A percentile compares a stretch with the other conserved stretches of the same genome.
Evolutionary conservation across 2,329 filamentous ascomycete genomes (phyloP).

Genomic region (Ophiostoma triangulosporum): DNA sequence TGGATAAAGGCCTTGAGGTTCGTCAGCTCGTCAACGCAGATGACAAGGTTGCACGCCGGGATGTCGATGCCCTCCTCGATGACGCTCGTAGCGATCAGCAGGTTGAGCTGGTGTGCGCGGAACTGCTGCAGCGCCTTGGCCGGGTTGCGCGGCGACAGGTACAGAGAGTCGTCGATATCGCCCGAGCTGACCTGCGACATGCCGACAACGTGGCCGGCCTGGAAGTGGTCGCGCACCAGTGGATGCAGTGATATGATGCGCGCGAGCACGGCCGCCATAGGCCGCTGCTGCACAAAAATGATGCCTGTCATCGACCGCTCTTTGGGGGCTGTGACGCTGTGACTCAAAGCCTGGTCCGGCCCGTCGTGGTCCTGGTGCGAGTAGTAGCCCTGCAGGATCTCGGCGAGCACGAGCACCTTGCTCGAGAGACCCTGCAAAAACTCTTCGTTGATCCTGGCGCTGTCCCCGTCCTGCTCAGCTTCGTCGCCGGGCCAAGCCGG

Average conservation of each 20-base stretch:
- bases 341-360: neutral
- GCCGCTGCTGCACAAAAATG: constrained; percentile 53
- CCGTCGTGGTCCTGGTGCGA: neutral
- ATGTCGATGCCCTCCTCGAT: constrained; percentile 57
- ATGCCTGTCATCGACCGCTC: constrained; percentile 34
- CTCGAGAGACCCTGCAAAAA: constrained; percentile 24
- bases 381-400: constrained; percentile 25
- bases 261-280: constrained; percentile 45
- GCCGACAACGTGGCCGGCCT: constrained; percentile 42
- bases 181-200: constrained; percentile 3
- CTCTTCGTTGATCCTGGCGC: neutral
- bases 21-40: constrained; percentile 41
- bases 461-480: neutral
- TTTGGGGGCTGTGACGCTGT: neutral
- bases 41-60: constrained; percentile 47
- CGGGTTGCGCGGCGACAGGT: constrained; percentile 19
- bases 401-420: constrained; percentile 44
- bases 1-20: constrained; percentile 47
- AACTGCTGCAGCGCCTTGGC: constrained; percentile 35
- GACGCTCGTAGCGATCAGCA: constrained; percentile 50
- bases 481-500: neutral
- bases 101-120: constrained; percentile 37
- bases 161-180: constrained; percentile 17
- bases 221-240: constrained; percentile 29
- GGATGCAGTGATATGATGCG: constrained; percentile 44